These are phyloP conservation scores for Tremella mesenterica DNA, from an alignment of 768 basidiomycete species.

Conservation along the genomic window DNA sequence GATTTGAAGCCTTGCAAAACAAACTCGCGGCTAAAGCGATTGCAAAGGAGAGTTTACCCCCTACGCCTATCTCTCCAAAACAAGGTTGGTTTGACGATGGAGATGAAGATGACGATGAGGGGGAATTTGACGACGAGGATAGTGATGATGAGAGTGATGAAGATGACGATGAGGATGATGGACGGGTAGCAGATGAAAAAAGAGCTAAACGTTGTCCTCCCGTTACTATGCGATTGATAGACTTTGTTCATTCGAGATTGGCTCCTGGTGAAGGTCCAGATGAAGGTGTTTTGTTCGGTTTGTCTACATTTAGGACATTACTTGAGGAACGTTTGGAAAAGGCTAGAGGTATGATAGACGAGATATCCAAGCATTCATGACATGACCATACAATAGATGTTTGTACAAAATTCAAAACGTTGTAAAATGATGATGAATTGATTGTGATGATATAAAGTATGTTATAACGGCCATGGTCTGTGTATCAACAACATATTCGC, in stretches of 20 bases:
- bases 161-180: conserved; percentile 23
- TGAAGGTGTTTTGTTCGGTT: conserved; percentile 62
- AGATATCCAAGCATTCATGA: no score
- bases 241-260: conserved; percentile 81
- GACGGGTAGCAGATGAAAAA: conserved; percentile 19
- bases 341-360: no score
- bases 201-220: conserved; percentile 46
- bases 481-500: no score
- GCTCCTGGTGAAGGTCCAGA: conserved; percentile 67
- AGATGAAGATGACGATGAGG: conserved; percentile 38
- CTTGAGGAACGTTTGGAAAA: conserved; percentile 55
- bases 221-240: conserved; percentile 70
- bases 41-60: not conserved
- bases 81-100: conserved; percentile 3
- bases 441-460: no score
- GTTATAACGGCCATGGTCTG: no score
- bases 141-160: conserved; percentile 21
- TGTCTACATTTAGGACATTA: conserved; percentile 58
- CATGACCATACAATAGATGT: no score
- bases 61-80: not conserved
- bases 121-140: conserved; percentile 26
- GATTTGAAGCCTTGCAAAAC: conserved; percentile 15
- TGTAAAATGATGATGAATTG: no score
- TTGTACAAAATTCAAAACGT: no score
- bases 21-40: not conserved